Evolutionary conservation across 345 rosid genomes (phyloP), one percentile per base, ranked within the genome.

Genomic region (Lumnitzera racemosa): DNA sequence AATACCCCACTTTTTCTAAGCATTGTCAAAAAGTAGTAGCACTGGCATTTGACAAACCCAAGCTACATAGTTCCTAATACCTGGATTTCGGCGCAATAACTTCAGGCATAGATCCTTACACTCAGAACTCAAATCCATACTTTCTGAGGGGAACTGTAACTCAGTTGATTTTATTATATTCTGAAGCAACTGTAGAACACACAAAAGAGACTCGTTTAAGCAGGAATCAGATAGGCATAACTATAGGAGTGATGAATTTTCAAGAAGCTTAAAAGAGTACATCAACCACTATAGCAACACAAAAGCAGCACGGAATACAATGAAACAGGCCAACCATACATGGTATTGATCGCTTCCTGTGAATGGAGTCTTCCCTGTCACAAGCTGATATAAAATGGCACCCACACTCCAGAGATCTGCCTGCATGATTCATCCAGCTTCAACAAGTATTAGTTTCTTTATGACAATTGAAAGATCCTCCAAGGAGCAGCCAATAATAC

Each of bases 371-470:
- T 72, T 90, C 62, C 96, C 97, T 13, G 89, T 88, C 64, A 88
- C 92, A 69, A 94, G 96, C 73, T 94, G 99, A 78, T 78, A 94
- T 58, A 94, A 78, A 71, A 94, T 94, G 64, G 97, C 85, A 70
- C 99, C 99, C 52, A 90, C 95, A 70, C 99, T 94, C 99, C 99
- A 94, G 67, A 94, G 97, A 84, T 94, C 99, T 83, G 99, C 99
- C 99, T 94, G 99, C 47, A 63, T 70, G 70, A 76, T 50, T 27
- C 68, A 72, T 68, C 67, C 46, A 24, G n/a, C 27, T 46, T 54
- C 46, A 17, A 27, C 31, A 48, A 67, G 65, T 66, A 72, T 31
- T 67, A 72, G 70, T 83, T 80, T 79, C 70, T 20, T 67, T 58
- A 68, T 63, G 53, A 59, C 61, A 46, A 62, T 29, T 46, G 50